Percentiles rank a stretch among this genome's conserved stretches.
Evolutionary conservation across 2,329 filamentous ascomycete genomes (phyloP).

Genomic region (Rutstroemia sp.): DNA sequence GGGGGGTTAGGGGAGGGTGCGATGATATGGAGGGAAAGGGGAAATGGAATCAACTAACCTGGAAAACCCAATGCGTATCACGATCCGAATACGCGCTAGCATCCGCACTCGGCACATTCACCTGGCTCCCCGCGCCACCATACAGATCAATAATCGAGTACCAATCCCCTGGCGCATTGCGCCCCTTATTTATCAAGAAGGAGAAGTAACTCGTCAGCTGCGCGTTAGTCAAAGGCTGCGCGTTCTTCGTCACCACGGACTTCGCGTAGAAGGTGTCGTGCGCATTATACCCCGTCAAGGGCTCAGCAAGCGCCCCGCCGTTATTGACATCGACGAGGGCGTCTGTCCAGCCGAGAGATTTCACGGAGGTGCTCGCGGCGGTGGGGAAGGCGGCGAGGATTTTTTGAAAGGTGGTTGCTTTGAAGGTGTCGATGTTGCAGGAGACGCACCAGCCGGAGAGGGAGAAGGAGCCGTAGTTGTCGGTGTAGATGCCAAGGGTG

Average conservation of each 20-base stretch:
- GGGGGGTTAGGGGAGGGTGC: neutral
- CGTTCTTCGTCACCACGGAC: constrained; percentile 13
- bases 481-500: constrained; percentile 34
- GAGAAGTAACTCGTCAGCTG: constrained; percentile 7
- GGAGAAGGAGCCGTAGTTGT: constrained; percentile 30
- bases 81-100: constrained; percentile 11
- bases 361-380: constrained; percentile 16
- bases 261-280: constrained; percentile 17
- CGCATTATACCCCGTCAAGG: constrained; percentile 14
- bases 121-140: constrained; percentile 10
- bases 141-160: constrained; percentile 11
- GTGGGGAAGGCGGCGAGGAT: constrained; percentile 31
- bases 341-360: constrained; percentile 16
- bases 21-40: too few species aligned
- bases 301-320: neutral
- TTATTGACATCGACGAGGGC: constrained; percentile 14
- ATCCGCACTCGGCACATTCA: constrained; percentile 6
- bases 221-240: constrained; percentile 5
- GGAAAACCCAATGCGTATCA: constrained; percentile 13
- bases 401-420: constrained; percentile 30
- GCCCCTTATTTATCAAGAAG: constrained; percentile 7
- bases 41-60: neutral
- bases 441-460: constrained; percentile 35
- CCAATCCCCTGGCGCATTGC: constrained; percentile 3
- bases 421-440: constrained; percentile 29